Base-by-base conservation (phyloP, 768 basidiomycete species). In the Leccinum uliginosum region DNA sequence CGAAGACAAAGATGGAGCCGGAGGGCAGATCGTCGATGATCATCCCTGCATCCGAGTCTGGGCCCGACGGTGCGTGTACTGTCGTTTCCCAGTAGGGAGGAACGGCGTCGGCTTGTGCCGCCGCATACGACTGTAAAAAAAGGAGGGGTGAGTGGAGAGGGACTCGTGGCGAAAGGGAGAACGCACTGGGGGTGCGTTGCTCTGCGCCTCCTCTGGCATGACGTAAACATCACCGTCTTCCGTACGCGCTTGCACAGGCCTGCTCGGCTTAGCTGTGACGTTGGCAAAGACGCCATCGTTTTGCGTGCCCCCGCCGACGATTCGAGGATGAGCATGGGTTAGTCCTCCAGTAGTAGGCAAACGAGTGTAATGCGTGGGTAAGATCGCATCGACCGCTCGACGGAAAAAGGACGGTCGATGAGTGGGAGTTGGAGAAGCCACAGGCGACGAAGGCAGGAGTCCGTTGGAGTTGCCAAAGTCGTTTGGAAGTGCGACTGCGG, bases 11-110 rank as follows among this genome's bases (percentile, higher is more conserved):
- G 64, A 84, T 68, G 4, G 88, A 86, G 51, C 94, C 94, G 0
- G 91, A 83, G 0, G 94, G 93, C 43, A 98, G 84, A 56, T 94
- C 89, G 58, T 96, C 95, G 61, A 99, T 87, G 70, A 97, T 83
- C 78, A 98, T 87, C 66, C 85, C 80, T 3, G 81, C 75, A 45
- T 78, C 69, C 1, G 72, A 71, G 49, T 81, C 79, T 35, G 79
- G 55, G 26, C 78, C 75, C 0, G 76, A 72, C 0, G 93, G 93
- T 0, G 94, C 85, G 59, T 95, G 90, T 9, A 98, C 83, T 0
- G 93, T 94, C 1, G 91, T 98, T 68, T 99, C 96, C 91, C 93
- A 98, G 72, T 99, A 99, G 0, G 93, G 83, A 0, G 97, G 97
- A 0, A 90, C 94, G 0, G 91, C 83, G 67, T 99, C 96, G 27